Conservation (phyloP, 1,139 yeast species). For the Zygoascus hellenicus region DNA sequence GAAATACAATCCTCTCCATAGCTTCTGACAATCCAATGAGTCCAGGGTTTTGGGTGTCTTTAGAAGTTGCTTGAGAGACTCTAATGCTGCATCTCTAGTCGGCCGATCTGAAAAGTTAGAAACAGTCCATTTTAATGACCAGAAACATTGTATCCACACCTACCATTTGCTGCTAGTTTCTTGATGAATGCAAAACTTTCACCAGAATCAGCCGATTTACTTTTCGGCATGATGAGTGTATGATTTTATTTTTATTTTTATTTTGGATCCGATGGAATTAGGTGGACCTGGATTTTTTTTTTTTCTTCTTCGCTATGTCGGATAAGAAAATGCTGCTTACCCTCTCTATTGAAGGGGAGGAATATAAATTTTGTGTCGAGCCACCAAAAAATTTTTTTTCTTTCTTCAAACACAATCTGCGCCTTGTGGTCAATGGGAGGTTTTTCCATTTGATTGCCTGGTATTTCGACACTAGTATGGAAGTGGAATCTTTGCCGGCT, state of each 20-base stretch:
- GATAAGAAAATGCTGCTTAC: not conserved
- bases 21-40: conserved; percentile 61
- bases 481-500: conserved; percentile 21
- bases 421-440: conserved; percentile 20
- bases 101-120: conserved; percentile 41
- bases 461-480: conserved; percentile 31
- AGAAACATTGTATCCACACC: conserved; percentile 12
- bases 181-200: conserved; percentile 51
- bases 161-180: conserved; percentile 74
- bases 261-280: not conserved
- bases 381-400: conserved; percentile 9
- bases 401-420: conserved; percentile 20
- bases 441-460: conserved; percentile 16
- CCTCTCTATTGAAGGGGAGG: not conserved
- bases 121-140: not conserved
- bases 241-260: no score
- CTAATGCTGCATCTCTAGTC: conserved; percentile 71
- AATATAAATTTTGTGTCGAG: not conserved
- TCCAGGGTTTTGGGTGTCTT: conserved; percentile 39
- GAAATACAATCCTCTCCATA: conserved; percentile 91
- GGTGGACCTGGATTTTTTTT: conserved; percentile 5
- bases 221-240: conserved; percentile 2
- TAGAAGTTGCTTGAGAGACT: conserved; percentile 57
- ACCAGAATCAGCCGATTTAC: conserved; percentile 2
- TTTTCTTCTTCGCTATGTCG: not conserved